Evolutionary conservation across 345 rosid species (phyloP), one percentile per base, ranked within the genome.

Genomic region (Gossypium herbaceum): DNA sequence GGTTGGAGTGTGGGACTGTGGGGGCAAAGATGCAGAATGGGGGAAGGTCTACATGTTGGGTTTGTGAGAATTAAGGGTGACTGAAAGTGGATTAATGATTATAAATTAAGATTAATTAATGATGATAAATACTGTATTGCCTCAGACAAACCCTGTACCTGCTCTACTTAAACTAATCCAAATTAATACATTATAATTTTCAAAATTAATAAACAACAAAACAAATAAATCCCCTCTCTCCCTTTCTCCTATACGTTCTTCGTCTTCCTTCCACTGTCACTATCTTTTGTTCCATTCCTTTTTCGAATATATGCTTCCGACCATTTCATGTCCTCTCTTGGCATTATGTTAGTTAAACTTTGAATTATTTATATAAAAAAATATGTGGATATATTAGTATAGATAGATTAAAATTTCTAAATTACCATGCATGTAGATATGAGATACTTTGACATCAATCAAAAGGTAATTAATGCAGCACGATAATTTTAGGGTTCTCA

Each of bases 21-120:
- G 41, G 41, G 41, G 41, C 7, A 34, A 34, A 34, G 41, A 34
- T 34, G 41, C 7, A 34, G 41, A 34, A 47, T 10, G 8, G 59
- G 24, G 24, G 2, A 55, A 79, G 90, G 90, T 81, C 90, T 88
- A 85, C 88, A 82, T 86, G 92, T 84, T 86, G 88, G 88, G 88
- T 82, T 79, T 81, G 27, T 55, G 59, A 85, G 19, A 66, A 62
- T 74, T 73, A 72, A 85, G 87, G 83, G 73, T 56, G 76, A 34
- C 41, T 34, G 71, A 76, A 74, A 77, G 76, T 22, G 64, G 72
- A 78, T 80, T 79, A 82, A 79, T 80, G 24, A 78, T 79, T 72
- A 56, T 58, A 73, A 20, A 39, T 74, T 12, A 25, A 74, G 20
- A 67, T 82, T 76, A 82, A 51, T 79, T 74, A 73, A 84, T 84